phyloP scores from a whole-genome alignment of 202 grass and related monocot species.

The Panicum hallii region DNA sequence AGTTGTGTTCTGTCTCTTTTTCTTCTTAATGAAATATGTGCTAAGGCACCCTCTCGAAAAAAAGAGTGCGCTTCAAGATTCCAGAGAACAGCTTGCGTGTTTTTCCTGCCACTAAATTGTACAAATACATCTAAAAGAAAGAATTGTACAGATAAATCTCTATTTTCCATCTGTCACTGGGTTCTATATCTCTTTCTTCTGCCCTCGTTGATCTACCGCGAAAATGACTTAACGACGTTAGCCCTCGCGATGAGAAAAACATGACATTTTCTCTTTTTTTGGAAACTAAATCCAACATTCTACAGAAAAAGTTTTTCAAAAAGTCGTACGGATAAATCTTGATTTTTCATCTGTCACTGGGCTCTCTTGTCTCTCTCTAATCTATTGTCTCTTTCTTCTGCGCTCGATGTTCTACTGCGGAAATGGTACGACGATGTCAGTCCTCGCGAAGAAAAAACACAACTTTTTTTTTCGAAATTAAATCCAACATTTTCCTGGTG shows the following conservation, averaged over 20 bases:
- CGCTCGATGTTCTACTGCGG: too few relatives aligned
- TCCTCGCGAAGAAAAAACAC: not conserved
- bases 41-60: too few relatives aligned
- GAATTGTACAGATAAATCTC: not conserved
- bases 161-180: not conserved
- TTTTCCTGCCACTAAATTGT: not conserved
- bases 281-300: not conserved
- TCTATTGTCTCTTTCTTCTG: too few relatives aligned
- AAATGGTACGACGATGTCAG: not conserved
- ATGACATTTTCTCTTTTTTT: too few relatives aligned
- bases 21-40: too few relatives aligned
- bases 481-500: constrained; percentile 15
- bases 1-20: too few relatives aligned
- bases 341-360: not conserved
- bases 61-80: not conserved
- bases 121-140: not conserved
- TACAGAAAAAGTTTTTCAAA: too few relatives aligned
- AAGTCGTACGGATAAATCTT: not conserved
- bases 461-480: not conserved
- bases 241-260: not conserved
- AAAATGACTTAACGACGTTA: not conserved
- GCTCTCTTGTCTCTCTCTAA: too few relatives aligned
- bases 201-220: not conserved
- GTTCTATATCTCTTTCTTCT: not conserved
- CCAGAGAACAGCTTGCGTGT: not conserved